Evolutionary conservation across 1,284 basidiomycete species (phyloP).

Genomic region (Naganishia liquefaciens): DNA sequence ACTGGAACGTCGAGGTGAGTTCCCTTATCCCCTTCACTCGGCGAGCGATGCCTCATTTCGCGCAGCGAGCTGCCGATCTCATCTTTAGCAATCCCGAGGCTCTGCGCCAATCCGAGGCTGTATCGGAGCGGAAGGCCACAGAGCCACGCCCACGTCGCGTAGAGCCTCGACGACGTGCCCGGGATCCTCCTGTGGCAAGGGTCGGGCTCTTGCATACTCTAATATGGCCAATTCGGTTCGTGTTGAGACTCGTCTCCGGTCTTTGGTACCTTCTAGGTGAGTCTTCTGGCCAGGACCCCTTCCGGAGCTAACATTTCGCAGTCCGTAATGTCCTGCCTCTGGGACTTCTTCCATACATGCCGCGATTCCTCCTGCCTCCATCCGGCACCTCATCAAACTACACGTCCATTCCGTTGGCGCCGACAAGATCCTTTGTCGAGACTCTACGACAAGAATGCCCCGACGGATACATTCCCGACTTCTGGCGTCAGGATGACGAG

Average conservation of each 20-base stretch:
- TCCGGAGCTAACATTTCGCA: conserved; percentile 29
- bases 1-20: conserved; percentile 52
- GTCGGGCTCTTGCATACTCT: conserved; percentile 44
- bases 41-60: conserved; percentile 1
- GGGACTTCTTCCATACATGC: conserved; percentile 48
- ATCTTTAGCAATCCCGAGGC: conserved; percentile 35
- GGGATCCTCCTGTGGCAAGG: conserved; percentile 33
- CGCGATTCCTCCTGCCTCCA: conserved; percentile 50
- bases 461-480: conserved; percentile 35
- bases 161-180: conserved; percentile 28
- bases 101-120: conserved; percentile 41
- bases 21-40: conserved; percentile 5
- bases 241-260: conserved; percentile 45
- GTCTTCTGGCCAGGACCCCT: too few species aligned
- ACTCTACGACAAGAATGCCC: conserved; percentile 37
- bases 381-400: conserved; percentile 34
- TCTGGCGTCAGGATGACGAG: conserved; percentile 12
- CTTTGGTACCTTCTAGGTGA: conserved; percentile 53
- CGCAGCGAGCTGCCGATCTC: conserved; percentile 12
- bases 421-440: conserved; percentile 32
- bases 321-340: conserved; percentile 51
- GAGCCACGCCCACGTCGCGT: conserved; percentile 3
- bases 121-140: conserved; percentile 1
- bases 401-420: conserved; percentile 33
- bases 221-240: conserved; percentile 43